Evolutionary conservation across 306 rosid genomes (phyloP).

Genomic region (Hylodesmum podocarpum): DNA sequence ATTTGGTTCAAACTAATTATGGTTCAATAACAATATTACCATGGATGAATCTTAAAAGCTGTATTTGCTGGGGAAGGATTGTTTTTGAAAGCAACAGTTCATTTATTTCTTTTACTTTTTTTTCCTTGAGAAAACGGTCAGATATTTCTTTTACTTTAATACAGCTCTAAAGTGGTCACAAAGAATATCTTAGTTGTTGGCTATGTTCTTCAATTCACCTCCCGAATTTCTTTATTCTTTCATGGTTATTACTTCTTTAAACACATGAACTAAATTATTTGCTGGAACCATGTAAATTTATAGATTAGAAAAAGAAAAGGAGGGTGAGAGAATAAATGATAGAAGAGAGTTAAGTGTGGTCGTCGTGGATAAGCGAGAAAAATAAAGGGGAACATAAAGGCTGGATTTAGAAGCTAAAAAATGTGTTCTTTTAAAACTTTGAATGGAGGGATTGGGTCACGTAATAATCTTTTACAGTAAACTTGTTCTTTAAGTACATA

Average conservation of each 20-base stretch:
- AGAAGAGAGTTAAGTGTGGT: conserved; percentile 32
- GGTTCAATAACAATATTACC: background rate
- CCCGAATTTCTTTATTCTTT: background rate
- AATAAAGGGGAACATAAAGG: conserved; percentile 32
- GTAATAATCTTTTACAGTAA: background rate
- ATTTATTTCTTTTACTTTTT: conserved; percentile 21
- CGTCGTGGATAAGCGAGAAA: conserved; percentile 44
- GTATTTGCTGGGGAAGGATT: conserved; percentile 39
- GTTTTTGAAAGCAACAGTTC: conserved; percentile 41
- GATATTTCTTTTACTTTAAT: conserved; percentile 50
- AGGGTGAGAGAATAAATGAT: background rate
- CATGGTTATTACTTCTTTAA: background rate
- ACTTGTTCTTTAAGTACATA: background rate
- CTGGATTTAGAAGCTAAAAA: conserved; percentile 32
- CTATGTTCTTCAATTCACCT: conserved; percentile 5
- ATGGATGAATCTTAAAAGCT: conserved; percentile 33
- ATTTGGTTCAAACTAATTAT: background rate
- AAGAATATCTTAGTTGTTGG: conserved; percentile 19
- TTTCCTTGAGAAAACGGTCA: conserved; percentile 13
- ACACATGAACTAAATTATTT: background rate
- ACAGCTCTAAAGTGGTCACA: conserved; percentile 43
- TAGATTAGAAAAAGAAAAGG: background rate
- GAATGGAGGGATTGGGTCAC: conserved; percentile 30
- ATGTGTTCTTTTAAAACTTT: conserved; percentile 41
- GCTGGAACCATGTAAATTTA: background rate